Evolutionary conservation across 768 basidiomycete genomes (phyloP), one percentile per base, ranked within the genome.

Genomic region (Auriculariales sp.): DNA sequence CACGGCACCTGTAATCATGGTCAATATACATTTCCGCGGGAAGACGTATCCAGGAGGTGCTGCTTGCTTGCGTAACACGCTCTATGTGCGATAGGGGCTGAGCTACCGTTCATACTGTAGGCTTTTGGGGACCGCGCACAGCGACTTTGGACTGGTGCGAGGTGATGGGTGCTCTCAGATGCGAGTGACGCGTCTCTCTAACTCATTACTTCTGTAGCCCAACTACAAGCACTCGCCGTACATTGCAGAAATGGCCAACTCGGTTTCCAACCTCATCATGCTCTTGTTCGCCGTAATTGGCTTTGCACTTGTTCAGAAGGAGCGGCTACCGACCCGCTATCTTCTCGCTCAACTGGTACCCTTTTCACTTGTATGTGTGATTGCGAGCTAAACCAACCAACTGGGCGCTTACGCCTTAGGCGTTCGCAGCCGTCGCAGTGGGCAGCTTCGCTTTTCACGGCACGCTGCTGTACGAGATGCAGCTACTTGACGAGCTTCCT

Each of bases 381-480:
- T 3, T 31, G 46, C 22, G 32, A 49, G 17, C 25, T 10, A 36
- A 42, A 28, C 39, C 28, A n/a, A 29, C 12, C 39, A 31, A 48
- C 28, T 30, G 45, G 32, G 30, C 28, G 31, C 14, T 49, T 24
- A 59, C 5, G 28, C 19, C 19, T 30, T 47, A 84, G 81, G 83
- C 80, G 3, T 69, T 85, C 51, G 75, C 68, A 14, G 62, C 84
- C n/a, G 76, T 88, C 42, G 84, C 83, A n/a, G 52, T 84, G 9
- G 85, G 86, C 17, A 84, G 82, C 59, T 78, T 81, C 57, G 74
- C 78, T 44, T 90, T 90, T 60, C 86, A 90, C 55, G 81, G 81
- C 11, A 86, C 82, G 2, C 67, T 90, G 28, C 67, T 75, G 29
- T 90, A 78, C 61, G 72, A 79, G 54, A 83, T 83, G 11, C 86